These are phyloP conservation scores for Saturnispora zaruensis DNA, from an alignment of 805 yeast species.

Conservation along the genomic window DNA sequence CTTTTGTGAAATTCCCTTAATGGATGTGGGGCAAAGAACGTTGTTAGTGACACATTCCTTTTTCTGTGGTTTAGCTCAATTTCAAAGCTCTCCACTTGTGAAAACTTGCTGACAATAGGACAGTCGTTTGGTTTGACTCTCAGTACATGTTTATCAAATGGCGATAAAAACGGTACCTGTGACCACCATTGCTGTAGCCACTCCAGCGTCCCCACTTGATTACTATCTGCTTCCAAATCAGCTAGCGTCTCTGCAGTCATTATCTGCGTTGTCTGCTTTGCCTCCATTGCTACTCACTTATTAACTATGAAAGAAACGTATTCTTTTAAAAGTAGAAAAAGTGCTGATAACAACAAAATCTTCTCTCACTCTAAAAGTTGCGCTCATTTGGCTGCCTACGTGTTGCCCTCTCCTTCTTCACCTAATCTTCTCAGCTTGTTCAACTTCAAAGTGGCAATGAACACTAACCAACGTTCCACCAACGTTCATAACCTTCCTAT, in stretches of 20 bases:
- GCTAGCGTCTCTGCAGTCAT: neutral
- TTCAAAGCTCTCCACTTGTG: slow-evolving; percentile 33
- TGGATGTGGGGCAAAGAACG: slow-evolving; percentile 46
- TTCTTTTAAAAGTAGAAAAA: neutral
- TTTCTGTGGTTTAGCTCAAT: slow-evolving; percentile 19
- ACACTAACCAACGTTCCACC: neutral
- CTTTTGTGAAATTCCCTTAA: slow-evolving; percentile 30
- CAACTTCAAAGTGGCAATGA: neutral
- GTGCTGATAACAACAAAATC: neutral
- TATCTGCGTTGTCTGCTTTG: neutral
- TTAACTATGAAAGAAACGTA: neutral
- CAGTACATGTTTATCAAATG: slow-evolving; percentile 36
- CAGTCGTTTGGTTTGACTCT: slow-evolving; percentile 46
- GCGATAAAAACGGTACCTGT: neutral
- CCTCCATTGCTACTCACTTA: neutral
- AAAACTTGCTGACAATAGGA: slow-evolving; percentile 42
- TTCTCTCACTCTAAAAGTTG: neutral
- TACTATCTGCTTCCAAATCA: slow-evolving; percentile 12
- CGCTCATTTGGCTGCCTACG: slow-evolving; percentile 1
- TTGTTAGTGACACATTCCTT: slow-evolving; percentile 32
- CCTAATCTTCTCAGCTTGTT: neutral
- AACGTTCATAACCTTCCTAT: neutral
- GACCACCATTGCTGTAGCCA: neutral
- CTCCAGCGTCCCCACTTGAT: neutral
- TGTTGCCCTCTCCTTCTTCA: neutral